Base-by-base conservation (phyloP, 2,329 filamentous ascomycete species). In the Trichophyton benhamiae region DNA sequence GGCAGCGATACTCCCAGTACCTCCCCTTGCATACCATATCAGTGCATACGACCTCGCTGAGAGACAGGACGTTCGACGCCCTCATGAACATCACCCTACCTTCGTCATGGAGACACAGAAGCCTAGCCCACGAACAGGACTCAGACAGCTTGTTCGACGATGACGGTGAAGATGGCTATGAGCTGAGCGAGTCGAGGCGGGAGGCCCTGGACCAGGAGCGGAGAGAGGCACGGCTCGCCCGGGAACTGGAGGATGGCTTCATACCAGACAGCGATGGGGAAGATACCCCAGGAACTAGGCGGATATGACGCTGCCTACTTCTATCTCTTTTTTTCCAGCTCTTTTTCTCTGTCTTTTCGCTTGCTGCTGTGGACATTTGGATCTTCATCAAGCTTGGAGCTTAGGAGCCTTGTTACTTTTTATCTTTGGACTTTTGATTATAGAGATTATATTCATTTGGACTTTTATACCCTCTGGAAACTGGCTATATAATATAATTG, bases 191-290 rank as follows among this genome's bases (percentile, higher is more conserved):
- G 8, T 67, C 72, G 25, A 71, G 76, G 44, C 70, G 78, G 58
- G 76, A 77, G 63, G 77, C 74, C 2, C 64, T 79, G 63, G 70
- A 74, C 65, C 70, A 72, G 68, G 68, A 65, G 77, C 79, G 61
- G 74, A 78, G 60, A 75, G 74, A 57, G 69, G 76, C 67, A 66
- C 80, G 90, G 64, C 69, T 95, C 64, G 92, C 89, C 72, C 80
- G 89, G 74, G 90, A 95, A 77, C 73, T 92, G 59, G 88, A 92
- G 71, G 82, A 87, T 68, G 87, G 86, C 0, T 89, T 89, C 70
- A 82, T 83, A 74, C 87, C 89, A 71, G 85, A 88, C 67, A 88
- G 87, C 61, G 83, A 86, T 42, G 83, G 85, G 60, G 71, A 68
- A 15, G 60, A 58, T 11, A 30, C 30, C 5, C 49, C 30, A 13